phyloP scores from a whole-genome alignment of 192 early-diverging fungal species.

The Entophlyctis luteolus region DNA sequence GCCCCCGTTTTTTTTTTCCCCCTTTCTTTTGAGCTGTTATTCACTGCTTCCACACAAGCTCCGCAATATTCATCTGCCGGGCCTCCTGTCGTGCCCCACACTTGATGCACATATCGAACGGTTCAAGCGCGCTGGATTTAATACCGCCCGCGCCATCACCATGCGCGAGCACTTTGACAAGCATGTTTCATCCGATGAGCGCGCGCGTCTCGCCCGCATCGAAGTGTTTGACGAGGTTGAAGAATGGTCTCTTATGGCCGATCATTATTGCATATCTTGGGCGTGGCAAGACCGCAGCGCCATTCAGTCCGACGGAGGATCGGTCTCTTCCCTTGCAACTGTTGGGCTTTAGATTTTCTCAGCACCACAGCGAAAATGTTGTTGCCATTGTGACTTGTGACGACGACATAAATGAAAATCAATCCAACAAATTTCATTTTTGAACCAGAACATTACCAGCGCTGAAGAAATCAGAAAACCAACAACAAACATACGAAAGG shows the following conservation, averaged over 20 bases:
- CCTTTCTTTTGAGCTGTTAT: not conserved
- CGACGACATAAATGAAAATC: too few species aligned
- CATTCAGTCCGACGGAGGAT: not conserved
- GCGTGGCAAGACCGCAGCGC: slow-evolving; percentile 6
- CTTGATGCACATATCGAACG: slow-evolving; percentile 67
- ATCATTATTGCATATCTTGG: slow-evolving; percentile 82
- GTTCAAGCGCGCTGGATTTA: slow-evolving; percentile 65
- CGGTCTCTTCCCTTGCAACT: not conserved
- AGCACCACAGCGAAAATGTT: too few species aligned
- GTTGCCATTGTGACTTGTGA: too few species aligned
- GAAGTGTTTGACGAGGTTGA: slow-evolving; percentile 91
- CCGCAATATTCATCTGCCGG: slow-evolving; percentile 74
- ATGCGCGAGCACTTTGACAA: slow-evolving; percentile 54
- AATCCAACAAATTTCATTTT: too few species aligned
- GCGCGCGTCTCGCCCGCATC: slow-evolving; percentile 55
- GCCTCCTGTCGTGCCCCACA: slow-evolving; percentile 68
- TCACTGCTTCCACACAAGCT: slow-evolving; percentile 16
- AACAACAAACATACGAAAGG: too few species aligned
- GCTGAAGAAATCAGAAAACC: too few species aligned
- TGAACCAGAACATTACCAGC: too few species aligned
- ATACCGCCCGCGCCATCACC: slow-evolving; percentile 24
- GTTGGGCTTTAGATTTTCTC: too few species aligned
- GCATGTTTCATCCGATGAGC: slow-evolving; percentile 37
- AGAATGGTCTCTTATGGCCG: slow-evolving; percentile 77
- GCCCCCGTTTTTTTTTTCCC: slow-evolving; percentile 9